Base-by-base conservation (phyloP, 441 rosid genomes). In the Aleurites moluccanus region DNA sequence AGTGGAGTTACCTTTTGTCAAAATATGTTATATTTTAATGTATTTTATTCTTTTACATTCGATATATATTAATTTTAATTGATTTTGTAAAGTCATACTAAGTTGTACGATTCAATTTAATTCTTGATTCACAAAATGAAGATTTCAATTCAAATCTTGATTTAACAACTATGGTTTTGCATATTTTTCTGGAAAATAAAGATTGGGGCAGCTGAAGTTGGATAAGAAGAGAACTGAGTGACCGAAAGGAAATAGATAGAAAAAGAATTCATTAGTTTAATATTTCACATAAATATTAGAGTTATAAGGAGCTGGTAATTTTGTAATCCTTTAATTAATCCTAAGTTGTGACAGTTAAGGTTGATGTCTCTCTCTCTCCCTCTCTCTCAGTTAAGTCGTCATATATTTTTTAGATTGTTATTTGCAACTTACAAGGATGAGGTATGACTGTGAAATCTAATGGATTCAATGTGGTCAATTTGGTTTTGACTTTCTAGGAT, bases 401-500 rank as follows among this genome's bases (percentile, higher is more conserved):
- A 16, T 14, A 10, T 15, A 18, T 65, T 13, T 4, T 66, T 50
- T 11, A 47, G 4, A 23, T 70, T 47, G 13, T 56, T 1, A 25
- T 33, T n/a, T n/a, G n/a, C n/a, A n/a, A n/a, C n/a, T 53, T 10
- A 35, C 30, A 49, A 63, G 25, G 45, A 64, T 62, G 16, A 23
- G 27, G 28, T 27, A 11, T 33, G 2, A 2, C 45, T 45, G n/a
- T 69, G 30, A 56, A 56, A 56, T 56, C 27, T 7, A n/a, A n/a
- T n/a, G 61, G 28, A 21, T n/a, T 6, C n/a, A 56, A 10, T 21
- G 6, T 56, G 61, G 3, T 56, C 9, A 42, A 66, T 42, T 61
- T 70, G 23, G 21, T 61, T 73, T 27, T 23, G 61, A 50, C 60
- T 16, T 77, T 75, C 50, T 70, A 88, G 89, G 82, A 74, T 77